phyloP scores from a whole-genome alignment of 2,329 filamentous ascomycete genomes.

The Neonectria punicea region DNA sequence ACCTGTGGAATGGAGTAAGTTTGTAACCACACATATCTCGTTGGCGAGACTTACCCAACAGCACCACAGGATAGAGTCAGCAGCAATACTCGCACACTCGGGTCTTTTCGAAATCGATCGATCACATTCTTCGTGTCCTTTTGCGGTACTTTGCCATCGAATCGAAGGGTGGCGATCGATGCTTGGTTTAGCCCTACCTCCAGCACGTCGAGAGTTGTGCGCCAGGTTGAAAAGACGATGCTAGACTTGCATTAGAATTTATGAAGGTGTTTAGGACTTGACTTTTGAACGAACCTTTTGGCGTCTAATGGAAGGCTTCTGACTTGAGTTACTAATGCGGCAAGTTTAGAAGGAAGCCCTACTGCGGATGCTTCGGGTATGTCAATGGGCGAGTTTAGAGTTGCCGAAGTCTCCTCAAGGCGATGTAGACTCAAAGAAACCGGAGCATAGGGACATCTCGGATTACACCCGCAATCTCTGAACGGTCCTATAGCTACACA shows the following conservation, averaged over 20 bases:
- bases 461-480: not conserved
- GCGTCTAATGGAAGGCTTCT: not conserved
- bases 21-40: not conserved
- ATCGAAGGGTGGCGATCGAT: conserved; percentile 51
- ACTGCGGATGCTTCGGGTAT: too few relatives aligned
- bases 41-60: conserved; percentile 52
- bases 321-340: not conserved
- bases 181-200: conserved; percentile 50
- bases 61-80: conserved; percentile 60
- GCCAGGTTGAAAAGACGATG: conserved; percentile 62
- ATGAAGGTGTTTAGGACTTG: not conserved
- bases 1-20: conserved; percentile 36
- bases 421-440: not conserved
- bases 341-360: not conserved
- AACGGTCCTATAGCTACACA: not conserved
- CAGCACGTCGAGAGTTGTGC: conserved; percentile 57
- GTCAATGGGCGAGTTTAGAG: too few relatives aligned
- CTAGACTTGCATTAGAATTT: not conserved
- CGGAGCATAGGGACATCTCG: not conserved
- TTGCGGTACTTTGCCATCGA: conserved; percentile 57
- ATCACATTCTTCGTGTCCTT: conserved; percentile 53
- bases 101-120: conserved; percentile 51
- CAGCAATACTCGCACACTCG: conserved; percentile 53
- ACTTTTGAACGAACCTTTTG: not conserved
- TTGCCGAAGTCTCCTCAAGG: too few relatives aligned